Evolutionary conservation across 352 stramenopile genomes (phyloP).

Genomic region (Phytophthora cactorum): DNA sequence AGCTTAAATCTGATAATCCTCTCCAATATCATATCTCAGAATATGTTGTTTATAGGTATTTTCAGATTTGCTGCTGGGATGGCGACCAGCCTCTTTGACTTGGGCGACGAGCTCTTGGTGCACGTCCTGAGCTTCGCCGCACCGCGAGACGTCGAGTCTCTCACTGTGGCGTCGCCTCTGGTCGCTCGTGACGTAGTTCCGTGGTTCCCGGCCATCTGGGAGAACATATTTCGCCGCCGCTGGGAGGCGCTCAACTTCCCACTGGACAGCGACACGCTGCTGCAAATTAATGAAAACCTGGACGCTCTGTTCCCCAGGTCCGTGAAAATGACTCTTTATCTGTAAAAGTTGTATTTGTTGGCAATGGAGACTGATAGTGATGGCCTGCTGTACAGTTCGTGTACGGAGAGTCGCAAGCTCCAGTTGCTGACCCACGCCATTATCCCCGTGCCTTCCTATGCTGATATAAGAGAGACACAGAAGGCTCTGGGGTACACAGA

Average conservation of each 20-base stretch:
- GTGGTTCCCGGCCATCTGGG: conserved; percentile 64
- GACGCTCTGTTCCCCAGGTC: conserved; percentile 57
- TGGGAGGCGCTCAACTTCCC: conserved; percentile 73
- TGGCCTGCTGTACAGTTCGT: conserved; percentile 33
- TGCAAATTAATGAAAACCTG: conserved; percentile 51
- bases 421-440: conserved; percentile 77
- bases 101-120: conserved; percentile 64
- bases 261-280: conserved; percentile 28
- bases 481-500: conserved; percentile 45
- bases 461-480: conserved; percentile 59
- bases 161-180: conserved; percentile 53
- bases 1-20: conserved; percentile 32
- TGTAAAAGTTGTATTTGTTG: not conserved
- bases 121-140: conserved; percentile 46
- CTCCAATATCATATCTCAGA: conserved; percentile 14
- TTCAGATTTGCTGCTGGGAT: conserved; percentile 18
- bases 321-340: not conserved
- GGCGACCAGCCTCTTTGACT: conserved; percentile 26
- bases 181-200: conserved; percentile 56
- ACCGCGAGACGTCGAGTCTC: conserved; percentile 61
- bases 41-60: conserved; percentile 14
- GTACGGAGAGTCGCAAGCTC: conserved; percentile 67
- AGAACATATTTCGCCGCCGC: conserved; percentile 56
- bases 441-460: conserved; percentile 65
- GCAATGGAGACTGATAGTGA: conserved; percentile 6